phyloP scores from a whole-genome alignment of 495 filamentous ascomycete genomes.

The Annulohypoxylon nitens region DNA sequence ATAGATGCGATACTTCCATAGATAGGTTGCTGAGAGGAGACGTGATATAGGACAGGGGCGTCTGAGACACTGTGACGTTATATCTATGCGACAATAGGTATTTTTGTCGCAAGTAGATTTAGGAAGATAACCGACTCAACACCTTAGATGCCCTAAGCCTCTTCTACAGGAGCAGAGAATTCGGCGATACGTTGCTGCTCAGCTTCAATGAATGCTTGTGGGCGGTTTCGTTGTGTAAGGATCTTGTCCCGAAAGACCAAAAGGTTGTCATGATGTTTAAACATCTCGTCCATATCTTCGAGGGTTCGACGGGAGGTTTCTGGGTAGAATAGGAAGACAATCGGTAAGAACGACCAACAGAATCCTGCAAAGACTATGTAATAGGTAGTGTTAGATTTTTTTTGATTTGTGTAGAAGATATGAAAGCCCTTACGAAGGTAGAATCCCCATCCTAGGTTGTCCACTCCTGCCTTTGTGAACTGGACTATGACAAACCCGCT shows the following conservation, averaged over 20 bases:
- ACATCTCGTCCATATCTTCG: constrained; percentile 57
- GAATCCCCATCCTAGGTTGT: constrained; percentile 54
- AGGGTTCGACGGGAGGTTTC: constrained; percentile 55
- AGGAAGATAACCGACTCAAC: neutral
- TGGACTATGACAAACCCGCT: constrained; percentile 55
- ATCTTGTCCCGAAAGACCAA: constrained; percentile 47
- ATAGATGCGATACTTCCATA: neutral
- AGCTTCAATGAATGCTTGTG: constrained; percentile 43
- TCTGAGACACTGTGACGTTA: neutral
- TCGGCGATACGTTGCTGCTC: constrained; percentile 41
- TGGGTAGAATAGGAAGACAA: constrained; percentile 54
- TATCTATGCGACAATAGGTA: neutral
- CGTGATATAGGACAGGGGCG: neutral
- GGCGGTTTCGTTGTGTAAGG: constrained; percentile 48
- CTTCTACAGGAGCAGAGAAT: neutral
- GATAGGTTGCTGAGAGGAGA: neutral
- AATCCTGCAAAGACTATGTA: constrained; percentile 52
- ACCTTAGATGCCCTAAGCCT: neutral
- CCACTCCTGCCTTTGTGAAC: constrained; percentile 53
- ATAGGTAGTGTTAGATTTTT: neutral
- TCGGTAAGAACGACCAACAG: constrained; percentile 51
- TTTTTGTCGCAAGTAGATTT: neutral
- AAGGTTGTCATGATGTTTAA: constrained; percentile 23
- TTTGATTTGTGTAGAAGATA: neutral
- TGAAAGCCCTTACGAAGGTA: constrained; percentile 47